These are phyloP conservation scores for Draba incana DNA, from an alignment of 345 rosid species.

Conservation along the genomic window DNA sequence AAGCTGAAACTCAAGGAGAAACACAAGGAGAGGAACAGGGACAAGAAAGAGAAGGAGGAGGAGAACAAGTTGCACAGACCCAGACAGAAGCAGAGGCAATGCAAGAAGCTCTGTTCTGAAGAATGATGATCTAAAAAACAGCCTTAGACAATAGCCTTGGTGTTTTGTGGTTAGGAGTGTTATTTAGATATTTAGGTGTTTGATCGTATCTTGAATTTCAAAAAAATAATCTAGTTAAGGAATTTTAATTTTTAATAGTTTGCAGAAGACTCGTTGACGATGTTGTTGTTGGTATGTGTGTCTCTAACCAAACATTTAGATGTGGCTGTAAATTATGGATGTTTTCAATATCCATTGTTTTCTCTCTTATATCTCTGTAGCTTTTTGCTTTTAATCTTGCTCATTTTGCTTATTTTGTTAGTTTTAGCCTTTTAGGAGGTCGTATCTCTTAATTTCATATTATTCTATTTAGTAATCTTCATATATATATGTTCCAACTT, in stretches of 20 bases:
- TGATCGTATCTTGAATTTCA: not conserved
- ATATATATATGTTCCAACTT: too few species aligned
- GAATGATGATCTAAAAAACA: constrained; percentile 12
- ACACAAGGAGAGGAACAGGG: constrained; percentile 35
- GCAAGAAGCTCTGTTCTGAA: constrained; percentile 32
- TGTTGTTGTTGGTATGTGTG: constrained; percentile 14
- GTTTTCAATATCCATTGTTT: constrained; percentile 7
- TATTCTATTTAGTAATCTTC: too few species aligned
- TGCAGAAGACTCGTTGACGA: constrained; percentile 7
- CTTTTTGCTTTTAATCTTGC: not conserved
- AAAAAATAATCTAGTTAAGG: not conserved
- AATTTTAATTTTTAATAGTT: constrained; percentile 7
- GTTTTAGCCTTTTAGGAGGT: not conserved
- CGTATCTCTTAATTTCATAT: not conserved
- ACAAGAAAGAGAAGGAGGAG: constrained; percentile 7
- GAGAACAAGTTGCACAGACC: constrained; percentile 4
- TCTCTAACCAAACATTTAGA: constrained; percentile 24
- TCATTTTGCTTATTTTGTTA: not conserved
- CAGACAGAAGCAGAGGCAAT: constrained; percentile 38
- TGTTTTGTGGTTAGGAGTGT: constrained; percentile 27
- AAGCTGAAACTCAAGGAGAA: constrained; percentile 32
- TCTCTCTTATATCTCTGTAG: not conserved
- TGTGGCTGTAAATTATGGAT: constrained; percentile 33
- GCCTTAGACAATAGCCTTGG: constrained; percentile 30
- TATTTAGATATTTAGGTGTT: constrained; percentile 18